Percentiles rank a stretch among this genome's conserved stretches.
phyloP scores from a whole-genome alignment of 768 basidiomycete genomes.

The Russula sp. region DNA sequence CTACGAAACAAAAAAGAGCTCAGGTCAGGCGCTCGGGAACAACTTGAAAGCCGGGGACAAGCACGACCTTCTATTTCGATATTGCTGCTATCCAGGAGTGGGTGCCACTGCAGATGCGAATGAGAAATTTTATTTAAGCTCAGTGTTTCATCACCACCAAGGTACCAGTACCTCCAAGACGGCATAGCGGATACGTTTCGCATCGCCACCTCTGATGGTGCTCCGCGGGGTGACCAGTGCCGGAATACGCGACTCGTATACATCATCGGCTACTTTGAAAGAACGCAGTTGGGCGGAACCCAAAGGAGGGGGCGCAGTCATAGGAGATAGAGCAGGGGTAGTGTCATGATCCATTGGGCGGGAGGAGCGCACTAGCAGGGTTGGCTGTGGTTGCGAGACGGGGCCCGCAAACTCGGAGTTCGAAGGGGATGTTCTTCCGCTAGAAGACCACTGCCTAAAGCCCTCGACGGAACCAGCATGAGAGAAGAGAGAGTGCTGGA shows the following conservation, averaged over 20 bases:
- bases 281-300: constrained; percentile 29
- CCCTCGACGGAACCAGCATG: constrained; percentile 72
- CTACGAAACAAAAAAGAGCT: not conserved
- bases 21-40: constrained; percentile 9
- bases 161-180: constrained; percentile 60
- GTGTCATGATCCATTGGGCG: constrained; percentile 47
- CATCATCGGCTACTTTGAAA: constrained; percentile 46
- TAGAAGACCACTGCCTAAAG: constrained; percentile 70
- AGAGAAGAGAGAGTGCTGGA: constrained; percentile 80
- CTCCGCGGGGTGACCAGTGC: constrained; percentile 75
- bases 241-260: constrained; percentile 70
- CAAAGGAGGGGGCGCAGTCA: constrained; percentile 18
- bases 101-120: constrained; percentile 59
- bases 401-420: constrained; percentile 20
- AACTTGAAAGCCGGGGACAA: not conserved
- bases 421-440: constrained; percentile 39
- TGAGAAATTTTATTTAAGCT: not conserved
- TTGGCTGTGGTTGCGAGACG: constrained; percentile 31
- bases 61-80: constrained; percentile 67
- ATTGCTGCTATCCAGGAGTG: constrained; percentile 83
- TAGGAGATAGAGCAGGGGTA: constrained; percentile 31
- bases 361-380: constrained; percentile 55
- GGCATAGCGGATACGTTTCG: constrained; percentile 77
- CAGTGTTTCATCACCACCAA: constrained; percentile 1
- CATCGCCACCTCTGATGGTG: constrained; percentile 48